Evolutionary conservation across 129 eudicot genomes (phyloP), one percentile per base, ranked within the genome.

Genomic region (Artemisia argyi): DNA sequence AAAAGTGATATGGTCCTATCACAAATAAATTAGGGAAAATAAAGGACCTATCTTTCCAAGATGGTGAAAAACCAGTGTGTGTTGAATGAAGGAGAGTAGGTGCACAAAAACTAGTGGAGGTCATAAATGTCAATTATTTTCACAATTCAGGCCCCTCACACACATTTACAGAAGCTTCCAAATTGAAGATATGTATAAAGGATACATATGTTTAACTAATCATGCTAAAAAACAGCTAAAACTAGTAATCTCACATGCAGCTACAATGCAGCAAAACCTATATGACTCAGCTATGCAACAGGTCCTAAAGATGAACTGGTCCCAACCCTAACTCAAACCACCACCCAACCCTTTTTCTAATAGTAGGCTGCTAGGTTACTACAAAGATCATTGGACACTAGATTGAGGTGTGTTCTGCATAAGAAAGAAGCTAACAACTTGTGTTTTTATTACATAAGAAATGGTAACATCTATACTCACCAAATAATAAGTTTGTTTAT

Each of bases 241-340:
- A 61, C 65, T 69, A 51, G 81, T 39, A 42, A 69, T 69, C 71
- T 77, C 81, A 77, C 76, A 69, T 69, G 76, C 71, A 75, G 57
- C 47, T 60, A 76, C 75, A 76, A 60, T 30, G 70, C 32, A 60
- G 49, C 61, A 56, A 55, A 42, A 68, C 80, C 62, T 76, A 18
- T 9, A 58, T 67, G 61, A 57, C 46, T 61, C 54, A 73, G 32
- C 69, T 50, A 62, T 56, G 11, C 19, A 52, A 68, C 11, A 68
- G 4, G 17, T 68, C 58, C 9, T 57, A 76, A 46, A 57, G 39
- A 75, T 75, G 30, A 46, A n/a, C 35, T 68, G 53, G 68, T 71
- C 75, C 66, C 66, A 11, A 26, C 66, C 66, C 66, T 28, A 13
- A 3, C 17, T 4, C 7, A 52, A 52, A 52, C 17, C 28, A 7